Conservation (phyloP, 2,329 filamentous ascomycete species). For the Verruconis gallopava region DNA sequence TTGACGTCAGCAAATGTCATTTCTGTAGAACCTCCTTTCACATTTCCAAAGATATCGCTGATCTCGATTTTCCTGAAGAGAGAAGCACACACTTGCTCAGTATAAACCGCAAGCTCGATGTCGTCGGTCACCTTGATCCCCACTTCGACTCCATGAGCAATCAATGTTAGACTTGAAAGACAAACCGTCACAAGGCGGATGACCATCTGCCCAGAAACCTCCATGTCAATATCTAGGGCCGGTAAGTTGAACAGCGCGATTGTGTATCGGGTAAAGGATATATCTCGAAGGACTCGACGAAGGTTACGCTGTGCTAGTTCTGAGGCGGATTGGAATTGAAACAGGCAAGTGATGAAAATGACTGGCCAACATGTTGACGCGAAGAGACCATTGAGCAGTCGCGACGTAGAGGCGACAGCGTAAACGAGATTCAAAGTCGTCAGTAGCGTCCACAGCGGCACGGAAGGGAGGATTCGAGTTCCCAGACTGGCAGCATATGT, state of each 20-base stretch:
- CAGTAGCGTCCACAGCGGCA: slow-evolving; percentile 36
- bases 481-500: too few species aligned
- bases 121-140: slow-evolving; percentile 40
- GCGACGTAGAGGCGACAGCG: slow-evolving; percentile 36
- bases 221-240: slow-evolving; percentile 41
- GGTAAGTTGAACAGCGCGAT: slow-evolving; percentile 38
- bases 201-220: slow-evolving; percentile 39
- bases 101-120: slow-evolving; percentile 39
- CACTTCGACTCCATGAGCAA: slow-evolving; percentile 40
- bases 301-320: slow-evolving; percentile 24
- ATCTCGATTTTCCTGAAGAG: slow-evolving; percentile 39
- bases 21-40: slow-evolving; percentile 39
- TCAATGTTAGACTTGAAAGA: slow-evolving; percentile 35
- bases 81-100: slow-evolving; percentile 34
- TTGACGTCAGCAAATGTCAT: slow-evolving; percentile 36
- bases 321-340: slow-evolving; percentile 31
- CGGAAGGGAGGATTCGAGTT: slow-evolving; percentile 31
- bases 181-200: slow-evolving; percentile 40
- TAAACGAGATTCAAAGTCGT: slow-evolving; percentile 35
- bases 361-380: slow-evolving; percentile 28
- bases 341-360: slow-evolving; percentile 31
- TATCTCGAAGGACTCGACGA: slow-evolving; percentile 25
- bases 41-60: slow-evolving; percentile 40
- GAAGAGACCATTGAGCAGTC: slow-evolving; percentile 37
- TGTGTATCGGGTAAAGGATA: slow-evolving; percentile 40